Evolutionary conservation across 192 early-diverging fungal species (phyloP).

Genomic region (Phlyctochytrium planicorne): DNA sequence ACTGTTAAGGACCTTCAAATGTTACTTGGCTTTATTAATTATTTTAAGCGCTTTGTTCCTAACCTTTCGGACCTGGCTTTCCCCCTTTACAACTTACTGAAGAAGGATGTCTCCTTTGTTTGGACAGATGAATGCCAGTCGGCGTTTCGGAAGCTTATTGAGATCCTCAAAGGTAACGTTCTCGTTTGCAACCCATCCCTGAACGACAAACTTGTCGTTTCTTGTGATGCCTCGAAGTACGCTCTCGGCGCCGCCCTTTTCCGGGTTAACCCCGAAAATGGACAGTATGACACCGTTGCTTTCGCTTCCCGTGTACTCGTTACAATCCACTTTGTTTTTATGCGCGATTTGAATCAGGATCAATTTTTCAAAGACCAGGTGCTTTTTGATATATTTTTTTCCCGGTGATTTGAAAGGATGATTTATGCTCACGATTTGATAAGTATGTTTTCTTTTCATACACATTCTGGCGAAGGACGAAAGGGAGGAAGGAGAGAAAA

Average conservation of each 20-base stretch:
- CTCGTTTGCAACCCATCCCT: neutral
- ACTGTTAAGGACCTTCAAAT: slow-evolving; percentile 14
- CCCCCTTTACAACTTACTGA: slow-evolving; percentile 28
- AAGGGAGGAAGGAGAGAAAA: no score
- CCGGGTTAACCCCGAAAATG: no score
- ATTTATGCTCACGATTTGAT: no score
- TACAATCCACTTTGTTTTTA: no score
- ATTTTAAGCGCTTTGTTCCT: slow-evolving; percentile 33
- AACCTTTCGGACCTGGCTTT: slow-evolving; percentile 19
- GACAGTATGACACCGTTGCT: no score
- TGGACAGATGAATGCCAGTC: slow-evolving; percentile 6
- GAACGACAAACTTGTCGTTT: slow-evolving; percentile 15
- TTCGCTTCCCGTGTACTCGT: no score
- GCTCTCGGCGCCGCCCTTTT: slow-evolving; percentile 14
- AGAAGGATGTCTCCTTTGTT: neutral
- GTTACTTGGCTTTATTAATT: slow-evolving; percentile 33
- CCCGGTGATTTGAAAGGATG: no score
- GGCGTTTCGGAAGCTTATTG: slow-evolving; percentile 34
- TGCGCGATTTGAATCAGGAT: no score
- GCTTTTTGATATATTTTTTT: no score
- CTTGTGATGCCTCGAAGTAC: slow-evolving; percentile 14
- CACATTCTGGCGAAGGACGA: no score
- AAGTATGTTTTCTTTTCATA: no score
- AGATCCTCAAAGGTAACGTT: slow-evolving; percentile 11
- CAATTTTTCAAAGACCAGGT: no score